Conservation (phyloP, 2,329 filamentous ascomycete genomes). For the Phialophora chinensis region DNA sequence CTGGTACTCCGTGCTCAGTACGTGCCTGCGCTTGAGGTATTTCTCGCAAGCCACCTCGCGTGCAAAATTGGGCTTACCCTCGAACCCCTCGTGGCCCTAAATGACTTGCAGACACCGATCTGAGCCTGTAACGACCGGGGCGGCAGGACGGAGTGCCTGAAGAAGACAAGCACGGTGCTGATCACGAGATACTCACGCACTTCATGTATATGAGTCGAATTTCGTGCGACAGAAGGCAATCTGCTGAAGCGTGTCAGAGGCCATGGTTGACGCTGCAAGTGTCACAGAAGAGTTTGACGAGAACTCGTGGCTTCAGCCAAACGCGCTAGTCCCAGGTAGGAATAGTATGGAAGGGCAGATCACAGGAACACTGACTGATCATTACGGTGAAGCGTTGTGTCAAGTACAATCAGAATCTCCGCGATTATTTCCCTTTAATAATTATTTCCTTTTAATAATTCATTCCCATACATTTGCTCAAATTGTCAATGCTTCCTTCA, state of each 20-base stretch:
- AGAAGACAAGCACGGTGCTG: neutral
- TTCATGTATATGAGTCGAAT: neutral
- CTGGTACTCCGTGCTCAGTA: neutral
- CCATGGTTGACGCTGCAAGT: conserved; percentile 8
- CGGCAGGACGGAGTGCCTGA: neutral
- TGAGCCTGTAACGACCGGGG: neutral
- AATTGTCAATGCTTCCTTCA: too few species aligned
- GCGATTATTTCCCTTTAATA: too few species aligned
- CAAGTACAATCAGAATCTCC: too few species aligned
- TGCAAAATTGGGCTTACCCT: neutral
- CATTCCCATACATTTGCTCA: neutral
- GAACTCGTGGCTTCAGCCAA: neutral
- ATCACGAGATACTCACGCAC: neutral
- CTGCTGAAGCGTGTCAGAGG: conserved; percentile 15
- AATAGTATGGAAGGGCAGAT: neutral
- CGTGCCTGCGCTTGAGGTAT: neutral
- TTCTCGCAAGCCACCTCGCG: neutral
- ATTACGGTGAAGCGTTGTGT: neutral
- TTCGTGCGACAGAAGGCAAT: conserved; percentile 8
- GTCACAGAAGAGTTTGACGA: conserved; percentile 19
- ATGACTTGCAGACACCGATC: conserved; percentile 13
- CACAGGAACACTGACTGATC: neutral
- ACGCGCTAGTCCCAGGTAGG: neutral
- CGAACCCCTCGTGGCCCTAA: neutral
- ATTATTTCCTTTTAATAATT: too few species aligned